Percentiles rank a stretch among this genome's conserved stretches.
Evolutionary conservation across 2,329 filamentous ascomycete species (phyloP).

Genomic region (Huntiella abstrusa): DNA sequence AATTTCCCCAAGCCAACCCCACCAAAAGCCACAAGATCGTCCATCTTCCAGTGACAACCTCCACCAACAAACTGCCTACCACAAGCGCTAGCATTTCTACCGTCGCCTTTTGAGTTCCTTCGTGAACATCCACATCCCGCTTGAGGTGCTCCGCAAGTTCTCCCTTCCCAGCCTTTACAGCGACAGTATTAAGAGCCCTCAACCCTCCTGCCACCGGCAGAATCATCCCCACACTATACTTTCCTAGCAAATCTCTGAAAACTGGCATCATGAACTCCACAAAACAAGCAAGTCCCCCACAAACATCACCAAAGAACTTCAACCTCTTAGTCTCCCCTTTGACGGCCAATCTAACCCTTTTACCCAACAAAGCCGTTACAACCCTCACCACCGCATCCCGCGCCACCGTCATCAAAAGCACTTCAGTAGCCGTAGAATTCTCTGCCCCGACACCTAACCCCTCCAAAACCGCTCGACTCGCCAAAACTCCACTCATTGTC

Average conservation of each 20-base stretch:
- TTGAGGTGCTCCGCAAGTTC: conserved; percentile 84
- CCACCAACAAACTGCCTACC: conserved; percentile 63
- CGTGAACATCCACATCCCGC: conserved; percentile 87
- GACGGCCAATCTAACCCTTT: conserved; percentile 61
- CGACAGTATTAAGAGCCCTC: conserved; percentile 62
- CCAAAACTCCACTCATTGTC: conserved; percentile 60
- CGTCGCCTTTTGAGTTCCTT: conserved; percentile 87
- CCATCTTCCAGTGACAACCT: conserved; percentile 47
- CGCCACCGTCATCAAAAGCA: conserved; percentile 63
- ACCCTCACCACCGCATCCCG: conserved; percentile 66
- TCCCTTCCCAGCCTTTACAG: conserved; percentile 77
- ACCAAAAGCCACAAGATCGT: conserved; percentile 61
- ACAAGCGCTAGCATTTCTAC: conserved; percentile 80
- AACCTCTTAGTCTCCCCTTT: conserved; percentile 86
- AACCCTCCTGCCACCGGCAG: conserved; percentile 32
- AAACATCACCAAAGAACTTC: conserved; percentile 67
- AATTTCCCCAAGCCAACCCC: conserved; percentile 52
- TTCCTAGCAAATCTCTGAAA: conserved; percentile 27
- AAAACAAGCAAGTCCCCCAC: conserved; percentile 74
- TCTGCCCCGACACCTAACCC: conserved; percentile 69
- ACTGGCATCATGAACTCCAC: conserved; percentile 68
- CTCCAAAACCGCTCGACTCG: conserved; percentile 65
- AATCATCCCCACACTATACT: conserved; percentile 26
- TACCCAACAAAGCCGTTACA: conserved; percentile 72
- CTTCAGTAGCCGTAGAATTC: conserved; percentile 57